Conservation (phyloP, 1,284 basidiomycete species). For the Leccinum pallidistipes region DNA sequence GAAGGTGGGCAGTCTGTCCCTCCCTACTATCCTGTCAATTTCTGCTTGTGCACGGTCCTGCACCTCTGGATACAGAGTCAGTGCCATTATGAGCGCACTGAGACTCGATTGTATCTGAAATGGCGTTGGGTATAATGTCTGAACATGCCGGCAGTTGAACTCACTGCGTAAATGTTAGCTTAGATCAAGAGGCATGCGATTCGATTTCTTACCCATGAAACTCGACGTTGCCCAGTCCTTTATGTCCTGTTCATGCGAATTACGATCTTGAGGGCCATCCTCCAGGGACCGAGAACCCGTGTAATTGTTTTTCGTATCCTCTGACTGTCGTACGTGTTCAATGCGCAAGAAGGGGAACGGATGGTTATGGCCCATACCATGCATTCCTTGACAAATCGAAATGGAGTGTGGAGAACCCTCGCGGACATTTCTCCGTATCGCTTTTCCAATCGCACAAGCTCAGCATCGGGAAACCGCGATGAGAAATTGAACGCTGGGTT, state of each 20-base stretch:
- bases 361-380: conserved; percentile 25
- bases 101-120: conserved; percentile 28
- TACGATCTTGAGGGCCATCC: conserved; percentile 4
- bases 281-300: conserved; percentile 16
- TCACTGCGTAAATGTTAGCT: conserved; percentile 27
- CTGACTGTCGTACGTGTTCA: conserved; percentile 10
- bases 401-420: conserved; percentile 31
- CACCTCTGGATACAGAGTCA: conserved; percentile 27
- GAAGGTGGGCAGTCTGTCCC: conserved; percentile 23
- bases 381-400: conserved; percentile 34
- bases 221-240: conserved; percentile 20
- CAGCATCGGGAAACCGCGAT: conserved; percentile 36
- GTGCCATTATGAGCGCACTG: conserved; percentile 20
- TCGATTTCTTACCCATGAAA: conserved; percentile 20
- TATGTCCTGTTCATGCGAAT: conserved; percentile 16
- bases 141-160: conserved; percentile 1
- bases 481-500: conserved; percentile 31
- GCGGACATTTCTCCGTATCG: conserved; percentile 26
- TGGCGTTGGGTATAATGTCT: not conserved
- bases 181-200: not conserved
- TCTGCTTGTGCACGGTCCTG: conserved; percentile 26
- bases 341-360: not conserved
- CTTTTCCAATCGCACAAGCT: conserved; percentile 25
- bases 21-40: conserved; percentile 27
- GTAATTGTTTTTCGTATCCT: conserved; percentile 19